Conservation (phyloP, 1,284 basidiomycete species). For the Phlebopus sp. region DNA sequence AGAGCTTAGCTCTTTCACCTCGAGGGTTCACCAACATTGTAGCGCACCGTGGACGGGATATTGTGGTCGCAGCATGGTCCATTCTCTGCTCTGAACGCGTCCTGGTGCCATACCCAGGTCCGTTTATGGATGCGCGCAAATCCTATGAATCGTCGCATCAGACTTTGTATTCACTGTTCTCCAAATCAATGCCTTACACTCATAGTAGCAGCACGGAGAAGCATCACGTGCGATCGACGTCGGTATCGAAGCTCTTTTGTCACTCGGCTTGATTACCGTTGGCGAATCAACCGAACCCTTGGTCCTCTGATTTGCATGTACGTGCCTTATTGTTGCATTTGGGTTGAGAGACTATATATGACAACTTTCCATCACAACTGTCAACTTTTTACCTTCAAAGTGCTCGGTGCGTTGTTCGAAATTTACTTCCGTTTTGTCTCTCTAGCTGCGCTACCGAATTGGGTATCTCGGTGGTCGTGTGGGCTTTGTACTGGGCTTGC, state of each 20-base stretch:
- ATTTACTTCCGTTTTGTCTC: too few species aligned
- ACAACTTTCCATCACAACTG: too few species aligned
- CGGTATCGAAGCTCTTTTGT: slow-evolving; percentile 19
- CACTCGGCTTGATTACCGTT: slow-evolving; percentile 18
- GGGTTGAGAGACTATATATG: background rate
- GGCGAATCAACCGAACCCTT: slow-evolving; percentile 21
- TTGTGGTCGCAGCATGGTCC: slow-evolving; percentile 2
- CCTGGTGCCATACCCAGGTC: slow-evolving; percentile 5
- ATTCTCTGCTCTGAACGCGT: slow-evolving; percentile 9
- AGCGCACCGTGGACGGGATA: background rate
- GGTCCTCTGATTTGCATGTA: slow-evolving; percentile 23
- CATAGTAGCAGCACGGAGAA: slow-evolving; percentile 15
- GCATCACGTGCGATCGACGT: slow-evolving; percentile 27
- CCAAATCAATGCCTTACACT: slow-evolving; percentile 21
- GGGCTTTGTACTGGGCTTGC: too few species aligned
- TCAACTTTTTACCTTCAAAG: too few species aligned
- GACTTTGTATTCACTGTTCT: slow-evolving; percentile 19
- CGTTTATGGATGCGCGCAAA: background rate
- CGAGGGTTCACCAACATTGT: background rate
- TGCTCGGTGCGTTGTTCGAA: too few species aligned
- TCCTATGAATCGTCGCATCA: slow-evolving; percentile 2
- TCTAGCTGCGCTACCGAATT: too few species aligned
- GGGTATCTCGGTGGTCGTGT: too few species aligned
- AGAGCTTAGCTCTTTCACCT: background rate
- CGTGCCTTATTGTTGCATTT: slow-evolving; percentile 16